Percentiles rank a stretch among this genome's conserved stretches.
Evolutionary conservation across 2,329 filamentous ascomycete species (phyloP).

Genomic region (Pochonia chlamydosporia): DNA sequence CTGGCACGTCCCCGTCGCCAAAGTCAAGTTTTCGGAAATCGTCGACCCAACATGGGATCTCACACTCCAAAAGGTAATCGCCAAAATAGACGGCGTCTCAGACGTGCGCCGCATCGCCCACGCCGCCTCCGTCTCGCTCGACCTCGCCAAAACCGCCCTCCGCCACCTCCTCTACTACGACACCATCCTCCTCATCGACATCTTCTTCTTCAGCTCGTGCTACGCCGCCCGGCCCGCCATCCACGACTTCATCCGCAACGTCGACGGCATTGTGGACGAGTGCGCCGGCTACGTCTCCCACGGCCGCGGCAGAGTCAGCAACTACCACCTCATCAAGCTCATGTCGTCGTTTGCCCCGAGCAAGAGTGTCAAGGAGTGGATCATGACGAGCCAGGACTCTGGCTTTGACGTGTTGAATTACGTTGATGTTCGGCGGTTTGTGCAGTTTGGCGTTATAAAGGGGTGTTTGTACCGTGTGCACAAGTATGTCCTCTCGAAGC

Average conservation of each 20-base stretch:
- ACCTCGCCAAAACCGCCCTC: slow-evolving; percentile 78
- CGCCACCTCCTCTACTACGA: slow-evolving; percentile 91
- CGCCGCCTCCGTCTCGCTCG: slow-evolving; percentile 78
- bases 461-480: slow-evolving; percentile 89
- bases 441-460: slow-evolving; percentile 95
- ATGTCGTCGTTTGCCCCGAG: slow-evolving; percentile 83
- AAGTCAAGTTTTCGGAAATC: slow-evolving; percentile 58
- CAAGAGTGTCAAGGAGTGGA: slow-evolving; percentile 81
- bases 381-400: slow-evolving; percentile 63
- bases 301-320: slow-evolving; percentile 38
- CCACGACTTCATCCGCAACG: slow-evolving; percentile 70
- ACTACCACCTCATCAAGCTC: slow-evolving; percentile 69
- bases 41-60: slow-evolving; percentile 68
- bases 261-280: slow-evolving; percentile 72
- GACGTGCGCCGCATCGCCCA: slow-evolving; percentile 83
- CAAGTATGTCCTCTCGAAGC: slow-evolving; percentile 74
- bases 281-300: slow-evolving; percentile 76
- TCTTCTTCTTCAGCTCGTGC: slow-evolving; percentile 89
- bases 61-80: slow-evolving; percentile 72
- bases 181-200: slow-evolving; percentile 82
- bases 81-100: slow-evolving; percentile 84
- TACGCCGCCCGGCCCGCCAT: slow-evolving; percentile 79
- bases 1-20: slow-evolving; percentile 84
- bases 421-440: slow-evolving; percentile 83
- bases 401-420: slow-evolving; percentile 62